Evolutionary conservation across 2,329 filamentous ascomycete species (phyloP).

Genomic region (Fusarium illudens): DNA sequence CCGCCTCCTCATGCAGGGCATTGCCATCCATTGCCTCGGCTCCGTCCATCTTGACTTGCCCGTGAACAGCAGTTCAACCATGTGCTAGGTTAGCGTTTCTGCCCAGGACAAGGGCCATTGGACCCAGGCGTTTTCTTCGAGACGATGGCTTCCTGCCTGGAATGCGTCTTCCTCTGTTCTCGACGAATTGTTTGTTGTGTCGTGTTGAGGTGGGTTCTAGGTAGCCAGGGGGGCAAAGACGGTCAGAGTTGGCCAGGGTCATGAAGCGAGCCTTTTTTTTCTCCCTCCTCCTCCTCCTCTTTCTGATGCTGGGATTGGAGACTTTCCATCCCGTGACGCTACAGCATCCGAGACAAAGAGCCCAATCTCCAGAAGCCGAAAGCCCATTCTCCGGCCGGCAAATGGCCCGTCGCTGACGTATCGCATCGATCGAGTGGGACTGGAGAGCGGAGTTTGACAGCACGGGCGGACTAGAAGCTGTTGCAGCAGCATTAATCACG

Average conservation of each 20-base stretch:
- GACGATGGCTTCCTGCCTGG: background rate
- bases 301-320: slow-evolving; percentile 6
- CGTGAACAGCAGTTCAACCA: background rate
- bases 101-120: background rate
- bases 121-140: background rate
- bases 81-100: slow-evolving; percentile 15
- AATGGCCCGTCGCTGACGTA: slow-evolving; percentile 3
- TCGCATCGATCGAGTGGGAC: slow-evolving; percentile 17
- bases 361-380: background rate
- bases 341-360: background rate
- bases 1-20: background rate
- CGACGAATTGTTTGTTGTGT: background rate
- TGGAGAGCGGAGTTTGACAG: slow-evolving; percentile 8
- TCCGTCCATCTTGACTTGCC: slow-evolving; percentile 8
- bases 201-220: background rate
- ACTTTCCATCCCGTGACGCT: background rate
- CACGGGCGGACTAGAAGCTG: background rate
- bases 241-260: slow-evolving; percentile 13
- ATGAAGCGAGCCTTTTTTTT: slow-evolving; percentile 12
- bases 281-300: background rate
- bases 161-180: background rate
- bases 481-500: background rate
- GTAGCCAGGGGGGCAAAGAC: slow-evolving; percentile 1
- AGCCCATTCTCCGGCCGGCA: slow-evolving; percentile 1
- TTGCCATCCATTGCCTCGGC: slow-evolving; percentile 3